These are phyloP conservation scores for Diaporthe velutina DNA, from an alignment of 2,329 filamentous ascomycete species.

Conservation along the genomic window DNA sequence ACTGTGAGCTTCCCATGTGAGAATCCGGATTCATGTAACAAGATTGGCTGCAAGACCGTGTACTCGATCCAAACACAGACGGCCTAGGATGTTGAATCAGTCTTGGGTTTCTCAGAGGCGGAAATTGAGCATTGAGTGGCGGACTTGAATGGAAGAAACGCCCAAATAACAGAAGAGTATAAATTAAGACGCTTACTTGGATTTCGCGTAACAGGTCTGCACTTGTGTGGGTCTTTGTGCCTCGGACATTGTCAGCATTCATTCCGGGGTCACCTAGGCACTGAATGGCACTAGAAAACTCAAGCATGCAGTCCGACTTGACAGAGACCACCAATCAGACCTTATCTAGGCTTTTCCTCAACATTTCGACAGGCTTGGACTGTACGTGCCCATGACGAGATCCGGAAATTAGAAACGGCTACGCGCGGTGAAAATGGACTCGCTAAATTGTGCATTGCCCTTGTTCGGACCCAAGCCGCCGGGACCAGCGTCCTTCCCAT, in stretches of 20 bases:
- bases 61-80: conserved; percentile 23
- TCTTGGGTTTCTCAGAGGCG: fast-evolving
- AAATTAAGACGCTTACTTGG: background rate
- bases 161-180: background rate
- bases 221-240: background rate
- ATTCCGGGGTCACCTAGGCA: too few relatives aligned
- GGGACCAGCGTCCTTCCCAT: conserved; percentile 10
- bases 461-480: conserved; percentile 24
- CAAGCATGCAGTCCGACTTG: background rate
- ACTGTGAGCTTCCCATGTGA: conserved; percentile 23
- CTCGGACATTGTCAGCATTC: background rate
- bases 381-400: background rate
- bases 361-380: background rate
- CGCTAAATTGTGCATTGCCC: background rate
- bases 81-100: background rate
- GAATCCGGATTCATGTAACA: conserved; percentile 2
- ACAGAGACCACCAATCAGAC: background rate
- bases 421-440: background rate
- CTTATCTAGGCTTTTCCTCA: background rate
- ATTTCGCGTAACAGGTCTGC: background rate
- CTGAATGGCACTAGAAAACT: background rate
- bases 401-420: background rate
- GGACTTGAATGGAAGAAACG: background rate
- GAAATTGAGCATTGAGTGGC: background rate
- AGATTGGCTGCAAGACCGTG: conserved; percentile 30